phyloP scores from a whole-genome alignment of 371 early-diverging fungal genomes.

The Basidiobolus meristosporus region DNA sequence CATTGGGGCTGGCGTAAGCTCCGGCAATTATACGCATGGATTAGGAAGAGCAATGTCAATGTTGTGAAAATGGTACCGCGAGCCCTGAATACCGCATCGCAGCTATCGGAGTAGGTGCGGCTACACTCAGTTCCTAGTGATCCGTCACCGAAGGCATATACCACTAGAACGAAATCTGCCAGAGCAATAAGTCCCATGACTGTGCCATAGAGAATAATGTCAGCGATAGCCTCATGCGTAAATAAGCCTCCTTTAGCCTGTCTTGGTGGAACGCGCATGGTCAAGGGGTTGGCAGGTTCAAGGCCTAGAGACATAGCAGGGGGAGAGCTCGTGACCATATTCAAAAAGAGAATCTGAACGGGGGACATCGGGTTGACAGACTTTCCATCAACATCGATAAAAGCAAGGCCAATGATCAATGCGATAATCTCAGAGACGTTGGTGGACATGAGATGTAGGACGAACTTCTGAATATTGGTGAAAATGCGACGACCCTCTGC shows the following conservation, averaged over 20 bases:
- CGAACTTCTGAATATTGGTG: constrained; percentile 83
- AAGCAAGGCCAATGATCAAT: constrained; percentile 44
- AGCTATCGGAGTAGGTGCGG: constrained; percentile 21
- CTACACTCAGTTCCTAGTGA: constrained; percentile 41
- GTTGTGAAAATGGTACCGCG: constrained; percentile 51
- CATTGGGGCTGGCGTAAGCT: constrained; percentile 38
- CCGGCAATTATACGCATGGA: constrained; percentile 57
- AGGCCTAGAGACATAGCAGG: constrained; percentile 71
- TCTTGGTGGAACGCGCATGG: constrained; percentile 74
- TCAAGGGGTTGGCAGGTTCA: constrained; percentile 57
- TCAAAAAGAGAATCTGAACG: constrained; percentile 75
- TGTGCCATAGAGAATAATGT: constrained; percentile 57
- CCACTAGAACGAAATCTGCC: constrained; percentile 38
- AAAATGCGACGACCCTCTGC: constrained; percentile 72
- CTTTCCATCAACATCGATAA: constrained; percentile 27
- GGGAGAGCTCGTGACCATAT: constrained; percentile 61
- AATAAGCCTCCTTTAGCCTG: constrained; percentile 42
- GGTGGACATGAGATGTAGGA: constrained; percentile 70
- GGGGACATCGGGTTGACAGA: constrained; percentile 61
- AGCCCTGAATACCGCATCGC: constrained; percentile 47
- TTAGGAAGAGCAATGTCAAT: constrained; percentile 35
- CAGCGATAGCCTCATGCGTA: constrained; percentile 31
- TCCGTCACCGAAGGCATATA: constrained; percentile 36
- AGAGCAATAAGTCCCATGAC: constrained; percentile 42
- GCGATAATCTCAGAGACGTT: constrained; percentile 49